These are phyloP conservation scores for Penicillium robsamsonii DNA, from an alignment of 495 filamentous ascomycete genomes.

Conservation along the genomic window DNA sequence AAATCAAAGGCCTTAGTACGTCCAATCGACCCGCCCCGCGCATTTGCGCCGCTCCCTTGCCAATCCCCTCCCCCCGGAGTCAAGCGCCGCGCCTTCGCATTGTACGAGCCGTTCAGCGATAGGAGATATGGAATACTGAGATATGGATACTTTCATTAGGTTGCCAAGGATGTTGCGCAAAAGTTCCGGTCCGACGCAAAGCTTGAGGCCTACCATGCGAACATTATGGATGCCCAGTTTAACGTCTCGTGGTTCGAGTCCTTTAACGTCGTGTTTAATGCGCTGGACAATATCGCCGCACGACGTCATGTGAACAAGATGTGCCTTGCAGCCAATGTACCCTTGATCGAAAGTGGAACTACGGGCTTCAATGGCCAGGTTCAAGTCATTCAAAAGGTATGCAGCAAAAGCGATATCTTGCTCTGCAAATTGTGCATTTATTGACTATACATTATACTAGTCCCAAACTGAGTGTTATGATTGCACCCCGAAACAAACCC, in stretches of 20 bases:
- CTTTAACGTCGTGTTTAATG: conserved; percentile 92
- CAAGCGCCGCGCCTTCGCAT: conserved; percentile 1
- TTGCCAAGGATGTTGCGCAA: conserved; percentile 88
- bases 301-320: conserved; percentile 95
- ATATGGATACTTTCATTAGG: conserved; percentile 47
- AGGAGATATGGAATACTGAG: conserved; percentile 20
- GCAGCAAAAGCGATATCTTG: conserved; percentile 2
- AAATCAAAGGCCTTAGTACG: conserved; percentile 92
- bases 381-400: conserved; percentile 85
- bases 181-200: conserved; percentile 89
- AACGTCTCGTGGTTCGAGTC: conserved; percentile 82
- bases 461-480: conserved; percentile 96
- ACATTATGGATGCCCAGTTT: conserved; percentile 93
- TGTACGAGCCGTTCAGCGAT: neutral
- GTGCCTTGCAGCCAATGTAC: conserved; percentile 89
- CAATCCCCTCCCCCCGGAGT: neutral
- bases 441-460: conserved; percentile 36
- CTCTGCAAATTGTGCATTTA: neutral
- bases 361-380: conserved; percentile 98
- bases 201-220: conserved; percentile 87
- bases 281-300: conserved; percentile 93
- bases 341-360: conserved; percentile 93
- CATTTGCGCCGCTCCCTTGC: conserved; percentile 15
- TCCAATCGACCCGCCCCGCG: conserved; percentile 12
- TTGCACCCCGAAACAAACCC: conserved; percentile 81